Percentiles rank a stretch among this genome's conserved stretches.
Evolutionary conservation across 495 filamentous ascomycete species (phyloP).

Genomic region (Tuber magnatum): DNA sequence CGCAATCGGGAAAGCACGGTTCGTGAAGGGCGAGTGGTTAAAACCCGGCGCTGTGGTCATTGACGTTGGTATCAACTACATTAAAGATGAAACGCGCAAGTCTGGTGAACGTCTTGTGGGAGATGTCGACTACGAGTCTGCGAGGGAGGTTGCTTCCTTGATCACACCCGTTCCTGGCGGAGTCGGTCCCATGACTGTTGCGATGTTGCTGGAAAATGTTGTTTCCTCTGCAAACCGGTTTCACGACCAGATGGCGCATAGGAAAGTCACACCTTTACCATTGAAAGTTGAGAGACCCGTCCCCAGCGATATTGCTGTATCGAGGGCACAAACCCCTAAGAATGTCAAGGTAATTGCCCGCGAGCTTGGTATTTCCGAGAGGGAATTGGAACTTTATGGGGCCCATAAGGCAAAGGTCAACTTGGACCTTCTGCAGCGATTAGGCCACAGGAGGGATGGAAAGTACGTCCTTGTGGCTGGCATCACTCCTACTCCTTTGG

Average conservation of each 20-base stretch:
- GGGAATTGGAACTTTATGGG: constrained; percentile 90
- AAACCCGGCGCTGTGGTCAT: constrained; percentile 92
- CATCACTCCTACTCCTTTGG: constrained; percentile 95
- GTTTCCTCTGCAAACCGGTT: constrained; percentile 71
- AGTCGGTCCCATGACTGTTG: constrained; percentile 97
- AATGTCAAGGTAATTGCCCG: constrained; percentile 72
- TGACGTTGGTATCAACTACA: constrained; percentile 95
- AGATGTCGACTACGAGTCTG: constrained; percentile 87
- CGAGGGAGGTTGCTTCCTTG: constrained; percentile 76
- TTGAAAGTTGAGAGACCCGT: constrained; percentile 68
- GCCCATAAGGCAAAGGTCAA: constrained; percentile 93
- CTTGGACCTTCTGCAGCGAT: constrained; percentile 67
- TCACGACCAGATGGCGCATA: constrained; percentile 71
- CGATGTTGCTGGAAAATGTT: constrained; percentile 93
- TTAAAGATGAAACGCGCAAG: constrained; percentile 88
- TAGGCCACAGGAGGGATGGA: constrained; percentile 79
- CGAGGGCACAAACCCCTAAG: constrained; percentile 81
- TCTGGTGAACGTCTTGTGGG: constrained; percentile 90
- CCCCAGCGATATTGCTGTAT: constrained; percentile 90
- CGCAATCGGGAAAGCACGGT: constrained; percentile 79
- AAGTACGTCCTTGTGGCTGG: constrained; percentile 87
- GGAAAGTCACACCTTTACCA: constrained; percentile 69
- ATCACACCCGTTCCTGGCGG: constrained; percentile 97
- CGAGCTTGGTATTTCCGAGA: constrained; percentile 75
- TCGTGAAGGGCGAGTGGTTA: constrained; percentile 90